Conservation (phyloP, 106 monocot genomes). For the Dendrobium catenatum region DNA sequence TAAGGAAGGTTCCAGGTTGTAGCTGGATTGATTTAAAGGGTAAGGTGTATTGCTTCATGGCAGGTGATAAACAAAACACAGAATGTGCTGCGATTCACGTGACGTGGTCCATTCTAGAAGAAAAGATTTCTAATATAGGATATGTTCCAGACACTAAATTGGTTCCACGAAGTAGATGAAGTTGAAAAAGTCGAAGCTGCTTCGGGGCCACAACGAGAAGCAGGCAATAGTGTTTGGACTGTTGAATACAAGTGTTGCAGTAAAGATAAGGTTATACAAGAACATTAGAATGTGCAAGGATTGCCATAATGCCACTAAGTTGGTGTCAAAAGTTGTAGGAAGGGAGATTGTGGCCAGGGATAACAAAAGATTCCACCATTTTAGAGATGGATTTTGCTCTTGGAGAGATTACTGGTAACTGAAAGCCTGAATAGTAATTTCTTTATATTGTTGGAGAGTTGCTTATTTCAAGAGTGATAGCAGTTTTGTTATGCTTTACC, state of each 20-base stretch:
- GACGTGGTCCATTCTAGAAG: conserved; percentile 36
- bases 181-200: conserved; percentile 42
- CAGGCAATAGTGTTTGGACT: conserved; percentile 46
- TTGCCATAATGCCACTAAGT: conserved; percentile 49
- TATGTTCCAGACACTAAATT: conserved; percentile 41
- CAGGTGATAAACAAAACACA: conserved; percentile 18
- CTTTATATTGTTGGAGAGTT: no score
- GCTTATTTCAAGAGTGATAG: no score
- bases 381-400: no score
- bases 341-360: conserved; percentile 54
- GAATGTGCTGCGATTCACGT: conserved; percentile 26
- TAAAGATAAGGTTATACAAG: conserved; percentile 36
- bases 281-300: conserved; percentile 57
- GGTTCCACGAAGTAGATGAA: conserved; percentile 43
- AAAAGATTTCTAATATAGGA: conserved; percentile 40
- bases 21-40: conserved; percentile 63
- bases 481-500: no score
- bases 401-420: neutral
- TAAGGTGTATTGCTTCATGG: conserved; percentile 37
- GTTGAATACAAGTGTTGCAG: conserved; percentile 15
- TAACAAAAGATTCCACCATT: conserved; percentile 44
- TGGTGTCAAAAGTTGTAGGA: conserved; percentile 25
- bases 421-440: no score
- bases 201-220: conserved; percentile 61
- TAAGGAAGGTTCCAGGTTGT: conserved; percentile 53